These are phyloP conservation scores for Diaporthe humulicola DNA, from an alignment of 2,329 filamentous ascomycete species.

Conservation along the genomic window DNA sequence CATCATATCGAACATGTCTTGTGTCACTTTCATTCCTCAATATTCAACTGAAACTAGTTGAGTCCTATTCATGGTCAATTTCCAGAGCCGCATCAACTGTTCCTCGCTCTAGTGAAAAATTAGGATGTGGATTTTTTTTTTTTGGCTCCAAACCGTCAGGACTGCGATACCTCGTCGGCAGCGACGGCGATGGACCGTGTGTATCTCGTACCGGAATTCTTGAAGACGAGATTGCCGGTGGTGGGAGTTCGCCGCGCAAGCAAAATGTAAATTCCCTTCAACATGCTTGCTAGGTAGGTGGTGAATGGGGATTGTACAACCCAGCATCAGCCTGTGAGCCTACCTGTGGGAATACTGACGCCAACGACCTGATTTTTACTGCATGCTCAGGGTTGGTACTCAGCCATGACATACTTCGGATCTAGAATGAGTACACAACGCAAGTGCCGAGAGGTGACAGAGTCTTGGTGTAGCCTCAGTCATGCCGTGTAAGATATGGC, in stretches of 20 bases:
- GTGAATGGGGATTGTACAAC: neutral
- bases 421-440: too few relatives aligned
- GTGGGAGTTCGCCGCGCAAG: neutral
- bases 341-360: too few relatives aligned
- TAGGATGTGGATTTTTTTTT: accelerated
- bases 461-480: neutral
- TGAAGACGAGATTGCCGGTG: neutral
- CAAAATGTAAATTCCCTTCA: too few relatives aligned
- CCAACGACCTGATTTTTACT: too few relatives aligned
- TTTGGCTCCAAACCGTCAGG: neutral
- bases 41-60: too few relatives aligned
- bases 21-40: neutral
- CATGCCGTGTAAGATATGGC: neutral
- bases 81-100: accelerated
- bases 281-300: neutral
- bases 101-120: neutral
- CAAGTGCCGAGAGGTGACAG: neutral
- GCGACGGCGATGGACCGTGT: neutral
- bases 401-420: too few relatives aligned
- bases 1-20: neutral
- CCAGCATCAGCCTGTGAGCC: neutral
- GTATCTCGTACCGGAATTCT: neutral
- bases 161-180: neutral
- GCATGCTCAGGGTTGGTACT: neutral
- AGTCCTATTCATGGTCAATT: too few relatives aligned